Conservation (phyloP, 169 alveolate species). For the Neospora caninum region DNA sequence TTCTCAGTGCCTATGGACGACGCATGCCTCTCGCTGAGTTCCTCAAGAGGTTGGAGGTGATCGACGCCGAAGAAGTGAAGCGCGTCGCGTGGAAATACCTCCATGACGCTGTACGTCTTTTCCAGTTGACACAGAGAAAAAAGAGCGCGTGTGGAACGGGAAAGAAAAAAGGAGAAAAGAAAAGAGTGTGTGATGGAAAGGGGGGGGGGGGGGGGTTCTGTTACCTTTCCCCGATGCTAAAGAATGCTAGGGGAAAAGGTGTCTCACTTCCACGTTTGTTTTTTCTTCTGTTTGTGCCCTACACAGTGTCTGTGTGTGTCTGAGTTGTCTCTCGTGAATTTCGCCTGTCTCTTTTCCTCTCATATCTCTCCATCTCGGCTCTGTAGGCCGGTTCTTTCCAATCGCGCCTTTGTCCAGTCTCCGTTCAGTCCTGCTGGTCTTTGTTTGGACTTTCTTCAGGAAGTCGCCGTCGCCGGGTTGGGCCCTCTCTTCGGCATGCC, state of each 20-base stretch:
- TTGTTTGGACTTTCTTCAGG: conserved; percentile 11
- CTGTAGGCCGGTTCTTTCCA: neutral
- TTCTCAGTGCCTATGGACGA: conserved; percentile 81
- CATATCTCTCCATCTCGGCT: too few species aligned
- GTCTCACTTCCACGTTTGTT: too few species aligned
- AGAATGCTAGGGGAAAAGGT: too few species aligned
- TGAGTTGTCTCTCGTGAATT: neutral
- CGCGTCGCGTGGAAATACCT: conserved; percentile 87
- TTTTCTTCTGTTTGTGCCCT: too few species aligned
- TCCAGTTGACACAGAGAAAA: too few species aligned
- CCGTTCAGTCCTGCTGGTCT: neutral
- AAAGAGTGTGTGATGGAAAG: too few species aligned
- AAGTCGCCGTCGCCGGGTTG: conserved; percentile 36
- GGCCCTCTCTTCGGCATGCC: conserved; percentile 62
- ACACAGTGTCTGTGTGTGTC: too few species aligned
- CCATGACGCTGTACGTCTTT: conserved; percentile 77
- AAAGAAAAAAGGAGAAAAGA: too few species aligned
- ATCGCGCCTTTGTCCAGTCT: neutral
- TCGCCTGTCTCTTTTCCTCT: too few species aligned
- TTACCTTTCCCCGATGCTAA: too few species aligned
- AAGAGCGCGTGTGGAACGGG: too few species aligned
- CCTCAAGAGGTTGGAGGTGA: conserved; percentile 79
- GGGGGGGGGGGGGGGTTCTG: too few species aligned
- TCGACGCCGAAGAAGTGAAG: conserved; percentile 86
- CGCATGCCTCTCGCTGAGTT: conserved; percentile 83